A percentile compares a stretch with the other conserved stretches of the same genome.
These are phyloP conservation scores for Colletotrichum limetticola DNA, from an alignment of 2,329 filamentous ascomycete species.

Conservation along the genomic window DNA sequence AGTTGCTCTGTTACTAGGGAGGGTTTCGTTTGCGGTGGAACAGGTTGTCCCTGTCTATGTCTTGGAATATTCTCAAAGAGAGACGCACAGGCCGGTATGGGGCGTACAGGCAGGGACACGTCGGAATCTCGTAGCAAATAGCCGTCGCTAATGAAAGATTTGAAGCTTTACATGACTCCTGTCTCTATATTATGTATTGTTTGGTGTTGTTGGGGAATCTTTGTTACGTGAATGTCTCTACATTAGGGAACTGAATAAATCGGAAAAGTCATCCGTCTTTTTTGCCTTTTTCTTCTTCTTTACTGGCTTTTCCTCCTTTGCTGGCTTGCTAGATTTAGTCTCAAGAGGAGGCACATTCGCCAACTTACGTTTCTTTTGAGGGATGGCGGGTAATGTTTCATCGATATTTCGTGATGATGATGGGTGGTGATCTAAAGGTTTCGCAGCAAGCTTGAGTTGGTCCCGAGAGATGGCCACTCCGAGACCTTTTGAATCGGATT, in stretches of 20 bases:
- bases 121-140: constrained; percentile 32
- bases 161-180: constrained; percentile 9
- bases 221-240: constrained; percentile 41
- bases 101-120: constrained; percentile 34
- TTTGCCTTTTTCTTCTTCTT: constrained; percentile 55
- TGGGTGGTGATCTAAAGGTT: neutral
- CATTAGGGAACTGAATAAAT: constrained; percentile 73
- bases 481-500: constrained; percentile 38
- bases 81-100: constrained; percentile 22
- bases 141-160: constrained; percentile 34
- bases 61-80: constrained; percentile 21
- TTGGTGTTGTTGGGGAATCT: neutral
- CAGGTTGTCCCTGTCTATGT: constrained; percentile 11
- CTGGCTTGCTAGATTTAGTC: neutral
- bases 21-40: neutral
- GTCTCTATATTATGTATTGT: neutral
- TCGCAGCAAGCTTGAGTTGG: constrained; percentile 8
- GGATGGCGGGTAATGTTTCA: neutral
- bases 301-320: constrained; percentile 43
- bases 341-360: neutral
- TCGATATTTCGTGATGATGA: neutral
- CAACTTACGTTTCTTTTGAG: constrained; percentile 20
- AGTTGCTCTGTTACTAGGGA: constrained; percentile 12
- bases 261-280: constrained; percentile 75
- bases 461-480: constrained; percentile 45